A percentile compares a stretch with the other conserved stretches of the same genome.
These are phyloP conservation scores for Geotrichum restrictum DNA, from an alignment of 1,139 yeast genomes.

Conservation along the genomic window DNA sequence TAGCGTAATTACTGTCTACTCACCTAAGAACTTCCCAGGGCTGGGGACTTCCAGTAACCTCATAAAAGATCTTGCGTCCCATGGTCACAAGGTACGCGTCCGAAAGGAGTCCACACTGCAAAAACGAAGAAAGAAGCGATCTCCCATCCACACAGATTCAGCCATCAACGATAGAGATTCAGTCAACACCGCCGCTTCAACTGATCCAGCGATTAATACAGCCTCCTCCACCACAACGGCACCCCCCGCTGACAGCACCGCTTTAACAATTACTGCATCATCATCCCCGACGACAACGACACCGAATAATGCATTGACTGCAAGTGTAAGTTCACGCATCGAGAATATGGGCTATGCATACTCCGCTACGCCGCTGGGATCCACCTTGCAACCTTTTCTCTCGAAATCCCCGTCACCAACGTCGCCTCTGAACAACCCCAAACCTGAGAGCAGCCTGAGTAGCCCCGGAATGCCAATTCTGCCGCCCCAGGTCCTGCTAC, in stretches of 20 bases:
- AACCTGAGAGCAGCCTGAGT: not conserved
- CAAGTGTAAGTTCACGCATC: not conserved
- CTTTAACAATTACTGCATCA: not conserved
- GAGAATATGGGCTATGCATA: no score
- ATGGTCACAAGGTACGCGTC: slow-evolving; percentile 38
- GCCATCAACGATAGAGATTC: not conserved
- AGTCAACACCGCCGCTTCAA: no score
- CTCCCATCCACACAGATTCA: not conserved
- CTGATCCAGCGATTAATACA: no score
- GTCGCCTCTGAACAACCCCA: not conserved
- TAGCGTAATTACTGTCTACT: slow-evolving; percentile 35
- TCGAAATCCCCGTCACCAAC: not conserved
- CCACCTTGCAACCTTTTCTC: not conserved
- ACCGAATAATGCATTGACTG: not conserved
- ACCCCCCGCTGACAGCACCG: no score
- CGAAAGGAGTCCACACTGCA: slow-evolving; percentile 33
- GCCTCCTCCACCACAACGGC: no score
- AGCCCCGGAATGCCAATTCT: not conserved
- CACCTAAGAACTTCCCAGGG: slow-evolving; percentile 41
- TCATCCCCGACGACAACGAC: not conserved
- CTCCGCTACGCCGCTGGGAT: no score
- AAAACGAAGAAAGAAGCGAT: slow-evolving; percentile 21
- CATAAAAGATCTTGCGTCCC: slow-evolving; percentile 37
- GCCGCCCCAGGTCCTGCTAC: not conserved
- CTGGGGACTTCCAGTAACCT: slow-evolving; percentile 37